Conservation (phyloP, 495 filamentous ascomycete genomes). For the Gamarada debralockiae region DNA sequence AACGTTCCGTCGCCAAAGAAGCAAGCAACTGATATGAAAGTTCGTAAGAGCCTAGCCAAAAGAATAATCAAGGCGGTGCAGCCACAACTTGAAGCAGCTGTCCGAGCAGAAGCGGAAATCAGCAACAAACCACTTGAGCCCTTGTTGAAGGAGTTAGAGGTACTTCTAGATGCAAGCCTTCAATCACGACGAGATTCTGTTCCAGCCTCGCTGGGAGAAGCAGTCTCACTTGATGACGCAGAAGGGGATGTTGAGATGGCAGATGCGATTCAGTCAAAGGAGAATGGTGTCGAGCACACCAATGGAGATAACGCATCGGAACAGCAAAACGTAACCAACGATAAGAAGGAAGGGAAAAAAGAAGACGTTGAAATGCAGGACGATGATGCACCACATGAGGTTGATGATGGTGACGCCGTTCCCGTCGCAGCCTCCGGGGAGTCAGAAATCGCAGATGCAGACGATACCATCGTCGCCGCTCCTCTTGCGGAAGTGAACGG, state of each 20-base stretch:
- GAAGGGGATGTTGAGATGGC: constrained; percentile 15
- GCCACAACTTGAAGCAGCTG: constrained; percentile 68
- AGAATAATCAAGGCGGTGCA: constrained; percentile 80
- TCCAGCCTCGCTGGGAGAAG: constrained; percentile 13
- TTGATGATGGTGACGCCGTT: constrained; percentile 25
- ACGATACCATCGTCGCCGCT: constrained; percentile 3
- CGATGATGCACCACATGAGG: constrained; percentile 26
- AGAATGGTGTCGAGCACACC: background rate
- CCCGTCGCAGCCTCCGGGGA: constrained; percentile 2
- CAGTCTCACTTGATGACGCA: constrained; percentile 17
- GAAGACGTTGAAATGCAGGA: constrained; percentile 25
- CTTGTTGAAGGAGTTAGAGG: constrained; percentile 68
- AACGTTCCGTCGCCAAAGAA: constrained; percentile 24
- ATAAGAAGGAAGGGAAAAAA: background rate
- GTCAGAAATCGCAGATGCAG: constrained; percentile 1
- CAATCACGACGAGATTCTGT: constrained; percentile 26
- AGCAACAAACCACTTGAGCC: constrained; percentile 63
- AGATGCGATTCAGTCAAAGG: constrained; percentile 1
- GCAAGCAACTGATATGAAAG: constrained; percentile 36
- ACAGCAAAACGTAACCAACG: background rate
- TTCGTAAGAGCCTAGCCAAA: constrained; percentile 69
- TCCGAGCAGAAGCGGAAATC: constrained; percentile 76
- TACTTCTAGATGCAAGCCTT: constrained; percentile 59
- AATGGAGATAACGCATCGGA: background rate
- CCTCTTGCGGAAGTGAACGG: constrained; percentile 14